These are phyloP conservation scores for Podaxis pistillaris DNA, from an alignment of 768 basidiomycete species.

Conservation along the genomic window DNA sequence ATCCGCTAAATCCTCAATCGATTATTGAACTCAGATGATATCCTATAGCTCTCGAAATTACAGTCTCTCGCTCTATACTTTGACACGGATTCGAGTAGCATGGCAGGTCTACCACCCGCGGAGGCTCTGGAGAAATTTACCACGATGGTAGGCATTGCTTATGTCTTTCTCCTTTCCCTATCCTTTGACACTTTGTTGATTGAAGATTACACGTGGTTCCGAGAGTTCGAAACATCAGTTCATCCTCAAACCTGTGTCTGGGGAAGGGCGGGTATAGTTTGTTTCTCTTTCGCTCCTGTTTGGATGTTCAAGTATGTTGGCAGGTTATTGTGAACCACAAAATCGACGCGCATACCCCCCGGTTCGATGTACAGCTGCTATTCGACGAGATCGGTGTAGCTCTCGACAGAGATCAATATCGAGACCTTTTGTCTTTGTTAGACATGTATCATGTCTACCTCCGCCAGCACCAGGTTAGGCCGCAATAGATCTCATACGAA, in stretches of 20 bases:
- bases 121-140: slow-evolving; percentile 74
- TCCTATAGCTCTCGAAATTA: slow-evolving; percentile 72
- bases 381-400: slow-evolving; percentile 94
- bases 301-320: slow-evolving; percentile 4
- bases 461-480: slow-evolving; percentile 71
- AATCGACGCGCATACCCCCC: slow-evolving; percentile 69
- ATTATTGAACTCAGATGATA: slow-evolving; percentile 6
- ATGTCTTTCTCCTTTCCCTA: background rate
- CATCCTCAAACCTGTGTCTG: slow-evolving; percentile 92
- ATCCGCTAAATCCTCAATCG: background rate
- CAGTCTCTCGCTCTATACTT: slow-evolving; percentile 91
- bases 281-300: slow-evolving; percentile 7
- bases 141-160: slow-evolving; percentile 53
- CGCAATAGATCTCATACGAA: background rate
- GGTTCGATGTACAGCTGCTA: slow-evolving; percentile 81
- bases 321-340: slow-evolving; percentile 84
- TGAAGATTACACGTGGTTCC: slow-evolving; percentile 44
- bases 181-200: background rate
- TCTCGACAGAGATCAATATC: slow-evolving; percentile 92
- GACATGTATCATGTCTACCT: slow-evolving; percentile 98
- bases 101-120: slow-evolving; percentile 63
- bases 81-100: slow-evolving; percentile 84
- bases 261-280: slow-evolving; percentile 75
- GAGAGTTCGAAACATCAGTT: slow-evolving; percentile 78
- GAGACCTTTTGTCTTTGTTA: slow-evolving; percentile 86